These are phyloP conservation scores for Candida vaughaniae DNA, from an alignment of 805 yeast species.

Conservation along the genomic window DNA sequence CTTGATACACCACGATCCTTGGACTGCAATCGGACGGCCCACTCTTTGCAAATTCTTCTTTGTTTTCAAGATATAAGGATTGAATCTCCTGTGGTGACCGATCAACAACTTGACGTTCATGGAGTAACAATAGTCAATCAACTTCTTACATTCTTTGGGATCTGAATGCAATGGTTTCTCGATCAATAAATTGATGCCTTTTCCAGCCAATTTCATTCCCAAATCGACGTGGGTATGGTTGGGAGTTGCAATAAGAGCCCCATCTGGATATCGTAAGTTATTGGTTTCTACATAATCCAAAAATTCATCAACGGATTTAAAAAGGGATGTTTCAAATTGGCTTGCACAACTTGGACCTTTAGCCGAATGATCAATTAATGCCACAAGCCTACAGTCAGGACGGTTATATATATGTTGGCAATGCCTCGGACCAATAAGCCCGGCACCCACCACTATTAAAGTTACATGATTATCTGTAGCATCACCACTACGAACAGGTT, in stretches of 20 bases:
- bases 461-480: background rate
- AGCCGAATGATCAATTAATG: conserved; percentile 34
- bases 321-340: conserved; percentile 21
- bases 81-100: conserved; percentile 43
- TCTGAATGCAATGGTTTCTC: conserved; percentile 37
- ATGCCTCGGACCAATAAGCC: conserved; percentile 42
- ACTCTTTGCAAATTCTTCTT: conserved; percentile 25
- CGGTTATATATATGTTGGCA: conserved; percentile 30
- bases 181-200: conserved; percentile 33
- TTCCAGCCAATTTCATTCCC: conserved; percentile 29
- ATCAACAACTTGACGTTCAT: conserved; percentile 29
- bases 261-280: conserved; percentile 26
- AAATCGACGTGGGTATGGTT: conserved; percentile 37
- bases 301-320: conserved; percentile 22
- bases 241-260: conserved; percentile 41
- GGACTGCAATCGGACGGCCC: conserved; percentile 35
- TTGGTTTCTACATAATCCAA: conserved; percentile 20
- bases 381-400: conserved; percentile 26
- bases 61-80: conserved; percentile 37
- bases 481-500: background rate
- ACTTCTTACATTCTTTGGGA: conserved; percentile 29
- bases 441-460: conserved; percentile 36
- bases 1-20: conserved; percentile 38
- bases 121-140: conserved; percentile 22
- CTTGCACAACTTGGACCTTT: conserved; percentile 25